Conservation (phyloP, 2,329 filamentous ascomycete genomes). For the Colletotrichum sp. region DNA sequence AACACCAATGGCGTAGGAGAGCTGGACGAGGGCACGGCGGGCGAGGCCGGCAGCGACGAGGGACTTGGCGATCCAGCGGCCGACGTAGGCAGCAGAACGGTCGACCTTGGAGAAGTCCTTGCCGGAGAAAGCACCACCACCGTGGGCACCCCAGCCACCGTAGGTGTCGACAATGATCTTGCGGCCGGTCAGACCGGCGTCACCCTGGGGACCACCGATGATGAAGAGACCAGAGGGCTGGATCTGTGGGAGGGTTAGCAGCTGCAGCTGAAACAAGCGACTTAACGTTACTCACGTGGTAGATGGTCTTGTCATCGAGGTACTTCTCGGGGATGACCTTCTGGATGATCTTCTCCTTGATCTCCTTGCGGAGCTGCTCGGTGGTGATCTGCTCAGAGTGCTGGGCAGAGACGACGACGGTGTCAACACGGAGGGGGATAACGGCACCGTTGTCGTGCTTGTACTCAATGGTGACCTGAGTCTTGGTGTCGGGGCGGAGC, state of each 20-base stretch:
- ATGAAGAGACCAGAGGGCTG: conserved; percentile 99
- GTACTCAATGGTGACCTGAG: conserved; percentile 99
- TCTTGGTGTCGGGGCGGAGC: conserved; percentile 99
- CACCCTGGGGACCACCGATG: conserved; percentile 98
- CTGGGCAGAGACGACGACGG: conserved; percentile 95
- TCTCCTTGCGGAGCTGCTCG: conserved; percentile 91
- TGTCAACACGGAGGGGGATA: conserved; percentile 90
- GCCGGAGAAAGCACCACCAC: conserved; percentile 99
- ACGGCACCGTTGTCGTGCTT: conserved; percentile 95
- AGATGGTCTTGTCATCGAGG: conserved; percentile 90
- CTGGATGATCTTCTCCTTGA: conserved; percentile 97
- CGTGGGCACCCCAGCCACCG: conserved; percentile 99
- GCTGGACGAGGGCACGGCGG: conserved; percentile 93
- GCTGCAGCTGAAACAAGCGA: neutral
- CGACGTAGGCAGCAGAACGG: conserved; percentile 95
- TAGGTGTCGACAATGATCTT: conserved; percentile 99
- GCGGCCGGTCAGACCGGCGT: conserved; percentile 96
- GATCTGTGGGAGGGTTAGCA: conserved; percentile 58
- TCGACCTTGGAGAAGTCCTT: conserved; percentile 99
- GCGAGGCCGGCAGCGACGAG: conserved; percentile 87
- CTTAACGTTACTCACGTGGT: conserved; percentile 73
- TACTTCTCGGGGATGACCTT: conserved; percentile 91
- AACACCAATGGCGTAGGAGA: conserved; percentile 99
- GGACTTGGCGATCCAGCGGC: conserved; percentile 99
- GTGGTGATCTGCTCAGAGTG: conserved; percentile 89